Conservation (phyloP, 805 yeast species). For the Cyberlindnera petersonii region DNA sequence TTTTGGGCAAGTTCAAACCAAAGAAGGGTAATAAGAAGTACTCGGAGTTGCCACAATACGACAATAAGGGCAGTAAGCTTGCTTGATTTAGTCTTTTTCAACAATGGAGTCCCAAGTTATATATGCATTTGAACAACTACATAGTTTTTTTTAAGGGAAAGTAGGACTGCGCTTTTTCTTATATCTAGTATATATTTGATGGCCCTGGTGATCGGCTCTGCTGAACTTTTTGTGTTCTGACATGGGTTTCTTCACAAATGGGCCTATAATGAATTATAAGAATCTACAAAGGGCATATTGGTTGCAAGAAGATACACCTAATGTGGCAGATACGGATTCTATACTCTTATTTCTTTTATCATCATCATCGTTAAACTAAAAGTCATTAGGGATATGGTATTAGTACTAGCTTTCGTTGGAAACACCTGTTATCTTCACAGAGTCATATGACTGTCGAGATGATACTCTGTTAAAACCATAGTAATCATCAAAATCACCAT, state of each 20-base stretch:
- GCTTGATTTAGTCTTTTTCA: no score
- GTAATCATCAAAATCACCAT: not conserved
- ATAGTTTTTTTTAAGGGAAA: no score
- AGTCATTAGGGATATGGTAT: not conserved
- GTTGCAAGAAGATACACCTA: constrained; percentile 6
- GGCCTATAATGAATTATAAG: no score
- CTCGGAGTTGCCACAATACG: constrained; percentile 38
- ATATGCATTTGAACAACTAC: no score
- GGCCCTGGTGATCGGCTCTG: no score
- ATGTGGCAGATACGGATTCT: constrained; percentile 26
- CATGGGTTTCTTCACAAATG: no score
- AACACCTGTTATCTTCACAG: constrained; percentile 17
- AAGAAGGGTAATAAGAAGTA: constrained; percentile 36
- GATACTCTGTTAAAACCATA: not conserved
- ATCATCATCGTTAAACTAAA: constrained; percentile 3
- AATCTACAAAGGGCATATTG: constrained; percentile 20
- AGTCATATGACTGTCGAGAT: constrained; percentile 2
- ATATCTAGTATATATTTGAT: no score
- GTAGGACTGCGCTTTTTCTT: no score
- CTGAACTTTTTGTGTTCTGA: no score
- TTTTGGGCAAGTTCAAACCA: constrained; percentile 37
- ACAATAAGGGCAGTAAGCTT: constrained; percentile 14
- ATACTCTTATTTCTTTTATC: constrained; percentile 6
- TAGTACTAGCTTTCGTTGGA: constrained; percentile 11
- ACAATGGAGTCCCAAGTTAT: no score